These are phyloP conservation scores for Saccharomycopsis capsularis DNA, from an alignment of 805 yeast species.

Conservation along the genomic window DNA sequence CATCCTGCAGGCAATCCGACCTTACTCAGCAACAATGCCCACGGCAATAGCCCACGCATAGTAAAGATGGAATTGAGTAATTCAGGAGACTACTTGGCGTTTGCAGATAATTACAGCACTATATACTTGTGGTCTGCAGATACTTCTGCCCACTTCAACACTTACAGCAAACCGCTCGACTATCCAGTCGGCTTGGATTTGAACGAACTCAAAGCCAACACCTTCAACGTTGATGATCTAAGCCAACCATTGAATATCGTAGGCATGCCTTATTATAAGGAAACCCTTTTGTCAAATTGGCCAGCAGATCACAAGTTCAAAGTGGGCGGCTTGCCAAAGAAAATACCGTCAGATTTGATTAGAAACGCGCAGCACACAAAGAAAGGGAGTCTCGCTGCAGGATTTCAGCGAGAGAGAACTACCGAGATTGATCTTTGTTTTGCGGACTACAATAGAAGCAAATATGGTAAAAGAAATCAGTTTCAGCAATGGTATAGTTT, in stretches of 20 bases:
- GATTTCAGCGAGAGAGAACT: conserved; percentile 3
- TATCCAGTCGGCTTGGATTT: conserved; percentile 42
- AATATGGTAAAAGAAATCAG: conserved; percentile 51
- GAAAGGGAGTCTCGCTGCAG: neutral
- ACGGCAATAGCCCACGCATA: neutral
- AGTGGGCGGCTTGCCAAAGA: conserved; percentile 19
- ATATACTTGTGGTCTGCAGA: conserved; percentile 64
- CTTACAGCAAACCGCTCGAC: conserved; percentile 41
- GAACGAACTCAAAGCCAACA: conserved; percentile 27
- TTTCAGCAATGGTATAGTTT: conserved; percentile 35
- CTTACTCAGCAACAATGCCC: neutral
- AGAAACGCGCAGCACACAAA: conserved; percentile 24
- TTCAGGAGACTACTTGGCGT: conserved; percentile 69
- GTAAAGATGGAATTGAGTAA: conserved; percentile 19
- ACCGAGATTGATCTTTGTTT: conserved; percentile 2
- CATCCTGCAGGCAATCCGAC: neutral
- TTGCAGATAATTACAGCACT: conserved; percentile 56
- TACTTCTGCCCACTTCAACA: conserved; percentile 36
- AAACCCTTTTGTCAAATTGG: conserved; percentile 74
- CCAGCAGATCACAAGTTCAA: conserved; percentile 55
- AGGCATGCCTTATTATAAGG: conserved; percentile 84
- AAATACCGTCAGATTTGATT: conserved; percentile 28
- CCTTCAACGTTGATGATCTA: conserved; percentile 35
- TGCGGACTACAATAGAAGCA: conserved; percentile 44
- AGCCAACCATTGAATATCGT: conserved; percentile 57